Evolutionary conservation across 495 filamentous ascomycete genomes (phyloP).

Genomic region (Delitschia confertaspora): DNA sequence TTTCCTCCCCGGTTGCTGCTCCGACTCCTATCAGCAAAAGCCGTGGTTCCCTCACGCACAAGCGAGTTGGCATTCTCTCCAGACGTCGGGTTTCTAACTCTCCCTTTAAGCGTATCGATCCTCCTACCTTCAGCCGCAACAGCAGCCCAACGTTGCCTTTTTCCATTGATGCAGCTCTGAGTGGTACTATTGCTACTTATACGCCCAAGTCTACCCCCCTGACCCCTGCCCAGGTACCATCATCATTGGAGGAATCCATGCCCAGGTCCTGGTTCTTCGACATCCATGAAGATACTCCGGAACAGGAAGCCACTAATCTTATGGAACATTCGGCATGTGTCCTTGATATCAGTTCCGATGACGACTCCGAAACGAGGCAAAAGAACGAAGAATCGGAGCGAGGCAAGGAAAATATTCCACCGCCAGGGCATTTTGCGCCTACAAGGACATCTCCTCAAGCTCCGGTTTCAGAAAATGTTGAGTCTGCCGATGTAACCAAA

Average conservation of each 20-base stretch:
- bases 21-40: constrained; percentile 42
- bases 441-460: constrained; percentile 29
- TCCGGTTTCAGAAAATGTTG: constrained; percentile 14
- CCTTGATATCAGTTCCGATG: constrained; percentile 66
- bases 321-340: constrained; percentile 82
- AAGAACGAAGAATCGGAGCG: constrained; percentile 49
- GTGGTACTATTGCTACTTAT: constrained; percentile 55
- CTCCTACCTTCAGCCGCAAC: constrained; percentile 38
- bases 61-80: constrained; percentile 54
- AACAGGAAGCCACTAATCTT: constrained; percentile 80
- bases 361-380: constrained; percentile 30
- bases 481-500: constrained; percentile 25
- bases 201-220: constrained; percentile 31
- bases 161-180: constrained; percentile 69
- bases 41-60: constrained; percentile 53
- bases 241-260: constrained; percentile 35
- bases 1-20: constrained; percentile 33
- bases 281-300: constrained; percentile 85
- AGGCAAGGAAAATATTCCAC: constrained; percentile 90
- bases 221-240: constrained; percentile 16
- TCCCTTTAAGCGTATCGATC: constrained; percentile 52
- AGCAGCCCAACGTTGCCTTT: constrained; percentile 48
- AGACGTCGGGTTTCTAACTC: constrained; percentile 47
- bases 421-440: constrained; percentile 39
- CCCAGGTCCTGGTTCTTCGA: constrained; percentile 77